These are phyloP conservation scores for Pyrrhoderma lamaoense DNA, from an alignment of 1,284 basidiomycete genomes.

Conservation along the genomic window DNA sequence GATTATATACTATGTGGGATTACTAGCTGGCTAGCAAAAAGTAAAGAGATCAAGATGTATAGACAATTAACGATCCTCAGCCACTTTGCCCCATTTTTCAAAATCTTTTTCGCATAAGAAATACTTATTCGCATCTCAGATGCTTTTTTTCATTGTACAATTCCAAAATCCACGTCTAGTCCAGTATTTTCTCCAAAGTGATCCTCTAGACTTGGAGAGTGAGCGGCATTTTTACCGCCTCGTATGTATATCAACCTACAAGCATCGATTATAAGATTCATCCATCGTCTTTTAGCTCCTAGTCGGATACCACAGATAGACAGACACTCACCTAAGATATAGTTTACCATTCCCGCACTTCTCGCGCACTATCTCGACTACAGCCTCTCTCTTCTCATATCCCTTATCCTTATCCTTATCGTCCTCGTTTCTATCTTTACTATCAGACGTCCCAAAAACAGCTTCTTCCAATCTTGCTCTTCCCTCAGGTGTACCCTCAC, in stretches of 20 bases:
- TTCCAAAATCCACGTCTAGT: background rate
- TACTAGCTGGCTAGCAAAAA: too few relatives aligned
- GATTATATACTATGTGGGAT: too few relatives aligned
- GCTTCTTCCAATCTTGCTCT: constrained; percentile 45
- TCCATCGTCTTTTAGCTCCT: background rate
- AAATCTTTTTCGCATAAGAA: too few relatives aligned
- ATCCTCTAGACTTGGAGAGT: background rate
- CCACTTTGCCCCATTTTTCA: too few relatives aligned
- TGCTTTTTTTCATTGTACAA: too few relatives aligned
- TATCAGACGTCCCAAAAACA: too few relatives aligned
- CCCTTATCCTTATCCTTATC: constrained; percentile 21
- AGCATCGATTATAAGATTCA: background rate
- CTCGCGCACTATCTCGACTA: constrained; percentile 44
- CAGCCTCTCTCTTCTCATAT: constrained; percentile 48
- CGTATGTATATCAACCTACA: background rate
- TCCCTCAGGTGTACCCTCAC: constrained; percentile 65
- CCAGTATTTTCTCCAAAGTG: background rate
- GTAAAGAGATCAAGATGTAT: too few relatives aligned
- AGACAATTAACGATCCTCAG: too few relatives aligned
- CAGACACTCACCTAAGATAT: constrained; percentile 51
- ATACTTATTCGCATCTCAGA: too few relatives aligned
- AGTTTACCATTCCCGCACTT: constrained; percentile 49
- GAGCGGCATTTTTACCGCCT: background rate
- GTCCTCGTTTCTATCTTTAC: background rate
- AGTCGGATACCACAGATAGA: background rate